Evolutionary conservation across 371 early-diverging fungal genomes (phyloP).

Genomic region (Syncephalastrum monosporum): DNA sequence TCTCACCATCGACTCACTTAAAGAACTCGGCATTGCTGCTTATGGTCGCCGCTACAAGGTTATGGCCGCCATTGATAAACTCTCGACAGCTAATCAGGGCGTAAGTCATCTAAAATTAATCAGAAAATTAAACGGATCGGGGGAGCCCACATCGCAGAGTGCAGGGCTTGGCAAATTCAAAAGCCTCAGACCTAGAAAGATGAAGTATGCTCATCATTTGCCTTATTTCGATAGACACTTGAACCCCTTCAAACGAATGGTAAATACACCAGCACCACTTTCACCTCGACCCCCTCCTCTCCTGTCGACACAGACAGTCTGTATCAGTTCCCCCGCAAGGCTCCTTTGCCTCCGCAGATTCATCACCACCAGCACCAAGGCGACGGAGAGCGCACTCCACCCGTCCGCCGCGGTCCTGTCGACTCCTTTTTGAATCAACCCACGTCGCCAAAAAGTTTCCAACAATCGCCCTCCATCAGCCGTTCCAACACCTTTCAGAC

Average conservation of each 20-base stretch:
- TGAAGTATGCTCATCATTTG: too few relatives aligned
- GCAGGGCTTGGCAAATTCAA: too few relatives aligned
- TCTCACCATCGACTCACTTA: constrained; percentile 60
- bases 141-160: not conserved
- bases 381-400: not conserved
- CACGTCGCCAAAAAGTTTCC: constrained; percentile 29
- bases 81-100: constrained; percentile 5
- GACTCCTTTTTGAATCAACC: constrained; percentile 12
- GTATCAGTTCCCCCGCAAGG: constrained; percentile 46
- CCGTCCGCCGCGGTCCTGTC: constrained; percentile 3
- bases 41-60: constrained; percentile 72
- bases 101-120: constrained; percentile 6
- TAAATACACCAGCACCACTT: not conserved
- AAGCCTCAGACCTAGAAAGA: too few relatives aligned
- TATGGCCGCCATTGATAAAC: constrained; percentile 57
- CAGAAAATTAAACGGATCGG: not conserved
- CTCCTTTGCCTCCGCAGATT: constrained; percentile 38
- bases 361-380: not conserved
- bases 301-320: constrained; percentile 22
- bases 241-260: not conserved
- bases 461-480: constrained; percentile 27
- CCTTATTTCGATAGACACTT: too few relatives aligned
- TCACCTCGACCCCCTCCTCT: constrained; percentile 3
- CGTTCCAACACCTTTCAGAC: constrained; percentile 50
- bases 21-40: constrained; percentile 65